Evolutionary conservation across 768 basidiomycete genomes (phyloP), one percentile per base, ranked within the genome.

Genomic region (Hygrophoropsis aurantiaca): DNA sequence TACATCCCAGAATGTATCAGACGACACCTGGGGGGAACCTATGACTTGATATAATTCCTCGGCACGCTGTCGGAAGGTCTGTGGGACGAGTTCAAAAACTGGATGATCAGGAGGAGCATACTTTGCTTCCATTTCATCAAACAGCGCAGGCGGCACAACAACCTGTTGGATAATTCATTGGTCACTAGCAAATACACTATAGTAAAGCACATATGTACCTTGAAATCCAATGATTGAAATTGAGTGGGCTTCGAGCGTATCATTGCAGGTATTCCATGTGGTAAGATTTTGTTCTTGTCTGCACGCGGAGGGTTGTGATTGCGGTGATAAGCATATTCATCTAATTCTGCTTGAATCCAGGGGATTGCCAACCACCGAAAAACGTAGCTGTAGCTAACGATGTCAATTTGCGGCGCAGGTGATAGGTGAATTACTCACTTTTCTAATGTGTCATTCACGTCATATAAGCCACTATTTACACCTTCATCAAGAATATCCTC

Each of bases 351-450:
- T 35, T 55, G 54, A 1, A 55, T 40, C 55, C 52, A 51, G 0
- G 49, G 49, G 3, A 56, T 53, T 2, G 64, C 59, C 1, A 77
- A 26, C 67, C 68, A 77, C 0, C 60, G 61, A 36, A 77, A 77
- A 0, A 74, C 47, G 16, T 73, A 52, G 0, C 74, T 75, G 39
- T 16, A 3, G 19, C 18, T 21, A 25, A 19, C 16, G 23, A 39
- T 9, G 42, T 9, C 9, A n/a, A 9, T 38, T 6, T 7, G 36
- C 7, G 19, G 11, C 52, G n/a, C n/a, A 16, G 18, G 40, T 38
- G 7, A 7, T 7, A 9, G 7, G n/a, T 7, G 36, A 38, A 16
- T 38, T 13, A 55, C 54, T 13, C 46, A 66, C 67, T 41, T 27
- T 9, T 69, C 54, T 0, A 70, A 32, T 0, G 53, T 52, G 11